These are phyloP conservation scores for Huntiella bhutanensis DNA, from an alignment of 2,329 filamentous ascomycete genomes.

Conservation along the genomic window DNA sequence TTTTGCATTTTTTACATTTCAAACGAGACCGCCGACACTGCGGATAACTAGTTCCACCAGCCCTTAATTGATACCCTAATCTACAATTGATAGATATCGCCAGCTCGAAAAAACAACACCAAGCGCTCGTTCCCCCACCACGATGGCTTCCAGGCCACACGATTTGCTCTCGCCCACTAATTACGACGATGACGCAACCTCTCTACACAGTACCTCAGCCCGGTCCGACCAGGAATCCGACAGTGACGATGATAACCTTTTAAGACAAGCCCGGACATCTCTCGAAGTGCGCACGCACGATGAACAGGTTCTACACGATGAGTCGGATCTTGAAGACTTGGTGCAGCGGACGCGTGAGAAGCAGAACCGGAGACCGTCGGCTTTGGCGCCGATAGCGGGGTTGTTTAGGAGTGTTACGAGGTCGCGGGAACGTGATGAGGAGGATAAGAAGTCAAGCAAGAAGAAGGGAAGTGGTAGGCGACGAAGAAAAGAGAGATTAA, in stretches of 20 bases:
- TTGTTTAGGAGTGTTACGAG: constrained; percentile 18
- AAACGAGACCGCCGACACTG: too few species aligned
- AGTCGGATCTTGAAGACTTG: constrained; percentile 49
- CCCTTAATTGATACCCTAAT: too few species aligned
- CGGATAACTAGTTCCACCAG: too few species aligned
- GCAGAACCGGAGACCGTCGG: constrained; percentile 29
- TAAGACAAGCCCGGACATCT: constrained; percentile 46
- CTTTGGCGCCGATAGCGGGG: constrained; percentile 28
- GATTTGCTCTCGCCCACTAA: constrained; percentile 39
- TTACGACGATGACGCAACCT: constrained; percentile 52
- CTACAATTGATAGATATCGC: too few species aligned
- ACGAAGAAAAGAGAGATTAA: constrained; percentile 33
- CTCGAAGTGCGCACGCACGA: constrained; percentile 52
- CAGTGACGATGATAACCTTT: constrained; percentile 54
- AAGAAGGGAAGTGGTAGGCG: constrained; percentile 30
- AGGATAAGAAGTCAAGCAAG: constrained; percentile 23
- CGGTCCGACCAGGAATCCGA: constrained; percentile 57
- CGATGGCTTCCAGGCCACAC: background rate
- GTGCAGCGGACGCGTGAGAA: constrained; percentile 28
- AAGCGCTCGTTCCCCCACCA: background rate
- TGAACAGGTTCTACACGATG: constrained; percentile 51
- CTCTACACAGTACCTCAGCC: constrained; percentile 31
- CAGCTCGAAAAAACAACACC: background rate
- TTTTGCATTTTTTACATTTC: too few species aligned
- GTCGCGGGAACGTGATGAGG: background rate